Base-by-base conservation (phyloP, 768 basidiomycete genomes). In the Rhizopogon vinicolor region DNA sequence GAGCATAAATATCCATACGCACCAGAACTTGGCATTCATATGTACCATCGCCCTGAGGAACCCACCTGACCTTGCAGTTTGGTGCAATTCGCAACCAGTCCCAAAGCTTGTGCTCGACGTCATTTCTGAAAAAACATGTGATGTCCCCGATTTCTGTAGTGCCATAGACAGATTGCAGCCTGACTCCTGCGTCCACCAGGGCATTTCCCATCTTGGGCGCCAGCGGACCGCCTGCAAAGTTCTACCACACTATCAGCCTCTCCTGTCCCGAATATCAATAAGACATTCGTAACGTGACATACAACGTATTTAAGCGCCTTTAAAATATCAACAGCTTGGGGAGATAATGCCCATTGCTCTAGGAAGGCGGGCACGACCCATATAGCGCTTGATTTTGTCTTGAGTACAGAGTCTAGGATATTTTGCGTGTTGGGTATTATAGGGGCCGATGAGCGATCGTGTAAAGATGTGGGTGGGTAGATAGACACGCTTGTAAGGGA, bases 1-100 rank as follows among this genome's bases (percentile, higher is more conserved):
- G n/a, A 9, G 22, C 8, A n/a, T 37, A 18, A 29, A 33, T 7
- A 33, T 13, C 0, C 22, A 35, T 13, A 60, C 63, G 46, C 16
- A 78, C 76, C 62, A 76, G 52, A 13, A 74, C 52, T 28, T 75
- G 74, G 28, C 67, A 71, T 46, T 77, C 76, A 35, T 62, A 75
- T 0, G 68, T 74, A 2, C 65, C 71, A 25, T 76, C 74, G 0
- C 60, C 72, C 44, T 74, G 73, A 0, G 68, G 53, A 0, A 61
- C 64, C 74, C 76, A 76, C 14, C 71, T 53, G 3, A 72, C 52
- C 1, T 60, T 62, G 10, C 60, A 55, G 6, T 58, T 55, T 0
- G 70, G 62, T 2, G 60, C 57, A 1, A 66, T 65, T 25, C 65
- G 62, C 10, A 70, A 39, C 63, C 67, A 76, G 3, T 72, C 62